Base-by-base conservation (phyloP, 495 filamentous ascomycete genomes). In the Ramalina intermedia region DNA sequence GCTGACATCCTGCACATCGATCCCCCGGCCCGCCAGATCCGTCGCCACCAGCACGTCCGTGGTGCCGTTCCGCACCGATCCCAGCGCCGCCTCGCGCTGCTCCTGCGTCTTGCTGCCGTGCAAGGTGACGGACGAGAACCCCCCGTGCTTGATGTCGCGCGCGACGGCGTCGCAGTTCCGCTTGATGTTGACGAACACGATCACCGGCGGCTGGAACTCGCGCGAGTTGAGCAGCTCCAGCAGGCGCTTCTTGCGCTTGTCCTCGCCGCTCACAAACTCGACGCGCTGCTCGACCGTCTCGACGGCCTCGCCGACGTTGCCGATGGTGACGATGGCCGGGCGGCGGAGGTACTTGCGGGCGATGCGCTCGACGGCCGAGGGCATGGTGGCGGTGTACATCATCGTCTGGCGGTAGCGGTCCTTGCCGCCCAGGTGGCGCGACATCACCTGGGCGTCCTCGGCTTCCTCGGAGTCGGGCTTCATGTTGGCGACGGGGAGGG, bases 311-410 rank as follows among this genome's bases (percentile, higher is more conserved):
- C 93, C 93, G 14, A 82, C 81, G 54, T 90, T 89, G 41, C 91
- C 91, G 51, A 96, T 96, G 0, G 84, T 96, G 43, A 96, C 87
- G 38, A 93, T 94, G 4, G 91, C 91, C 0, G 91, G 93, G 4
- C 91, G 77, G 4, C 93, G 83, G 7, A 99, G 78, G 59, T 96
- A 99, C 61, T 96, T 96, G 48, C 87, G 80, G 2, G 91, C 91
- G 49, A 99, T 96, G 52, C 88, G 85, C 59, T 96, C 93, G 40
- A 99, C 86, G 6, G 87, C 81, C 2, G 81, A 65, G 3, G 93
- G 88, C 91, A 99, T 99, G 24, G 91, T 99, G 11, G 91, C 91
- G 49, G 93, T 99, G 76, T 96, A 99, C 91, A 99, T 99, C 91
- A 99, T 99, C 2, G 91, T 99, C 64, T 99, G 93, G 47, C 91